These are phyloP conservation scores for Teratosphaeria epicoccoides DNA, from an alignment of 2,329 filamentous ascomycete genomes.

Conservation along the genomic window DNA sequence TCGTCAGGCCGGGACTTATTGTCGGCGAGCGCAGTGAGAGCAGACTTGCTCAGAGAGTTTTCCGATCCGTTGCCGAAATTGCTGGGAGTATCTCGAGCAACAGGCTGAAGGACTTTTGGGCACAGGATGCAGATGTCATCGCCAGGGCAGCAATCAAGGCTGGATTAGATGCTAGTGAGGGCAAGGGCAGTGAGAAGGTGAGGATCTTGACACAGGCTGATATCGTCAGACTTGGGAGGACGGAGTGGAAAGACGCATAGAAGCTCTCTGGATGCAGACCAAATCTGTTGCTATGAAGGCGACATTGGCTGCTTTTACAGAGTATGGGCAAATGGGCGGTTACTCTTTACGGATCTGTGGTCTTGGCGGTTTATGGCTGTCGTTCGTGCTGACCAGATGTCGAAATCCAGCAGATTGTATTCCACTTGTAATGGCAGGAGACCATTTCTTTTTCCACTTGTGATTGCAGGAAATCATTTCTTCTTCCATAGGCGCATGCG, in stretches of 20 bases:
- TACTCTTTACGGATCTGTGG: too few species aligned
- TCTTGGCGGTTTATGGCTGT: too few species aligned
- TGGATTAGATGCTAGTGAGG: slow-evolving; percentile 40
- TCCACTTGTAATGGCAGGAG: too few species aligned
- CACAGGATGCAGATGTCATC: slow-evolving; percentile 66
- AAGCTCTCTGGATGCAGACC: too few species aligned
- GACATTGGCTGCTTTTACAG: too few species aligned
- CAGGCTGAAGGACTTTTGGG: slow-evolving; percentile 52
- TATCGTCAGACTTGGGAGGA: slow-evolving; percentile 56
- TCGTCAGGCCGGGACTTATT: slow-evolving; percentile 65
- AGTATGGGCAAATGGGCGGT: too few species aligned
- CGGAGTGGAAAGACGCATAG: slow-evolving; percentile 32
- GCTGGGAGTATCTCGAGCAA: slow-evolving; percentile 44
- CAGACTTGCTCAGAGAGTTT: slow-evolving; percentile 43
- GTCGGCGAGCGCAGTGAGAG: slow-evolving; percentile 53
- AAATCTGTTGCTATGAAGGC: too few species aligned
- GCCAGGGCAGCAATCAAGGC: slow-evolving; percentile 55
- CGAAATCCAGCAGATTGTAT: too few species aligned
- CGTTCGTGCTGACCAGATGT: too few species aligned
- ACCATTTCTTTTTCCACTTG: too few species aligned
- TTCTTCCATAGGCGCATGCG: too few species aligned
- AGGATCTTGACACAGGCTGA: slow-evolving; percentile 53
- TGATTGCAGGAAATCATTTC: too few species aligned
- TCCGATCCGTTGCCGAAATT: slow-evolving; percentile 46
- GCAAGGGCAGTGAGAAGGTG: slow-evolving; percentile 45